Percentiles rank a stretch among this genome's conserved stretches.
These are phyloP conservation scores for Coffea canephora DNA, from an alignment of 257 asterid species.

Conservation along the genomic window DNA sequence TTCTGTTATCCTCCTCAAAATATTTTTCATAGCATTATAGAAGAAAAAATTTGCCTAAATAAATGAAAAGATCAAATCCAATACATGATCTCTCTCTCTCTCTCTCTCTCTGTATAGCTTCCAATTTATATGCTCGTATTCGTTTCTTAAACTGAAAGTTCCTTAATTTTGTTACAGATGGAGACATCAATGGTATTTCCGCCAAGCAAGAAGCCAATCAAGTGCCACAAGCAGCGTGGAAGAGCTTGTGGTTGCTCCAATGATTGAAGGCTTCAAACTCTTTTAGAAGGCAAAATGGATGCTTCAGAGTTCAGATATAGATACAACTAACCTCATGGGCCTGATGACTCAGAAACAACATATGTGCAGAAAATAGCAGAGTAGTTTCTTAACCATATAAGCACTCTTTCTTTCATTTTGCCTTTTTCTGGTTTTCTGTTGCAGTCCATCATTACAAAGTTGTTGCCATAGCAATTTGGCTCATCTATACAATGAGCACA, in stretches of 20 bases:
- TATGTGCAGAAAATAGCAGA: neutral
- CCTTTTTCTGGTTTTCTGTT: neutral
- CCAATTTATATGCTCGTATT: neutral
- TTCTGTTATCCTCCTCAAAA: neutral
- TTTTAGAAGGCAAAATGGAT: neutral
- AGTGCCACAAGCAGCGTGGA: neutral
- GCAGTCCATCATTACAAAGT: neutral
- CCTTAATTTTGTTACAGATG: neutral
- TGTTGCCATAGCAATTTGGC: neutral
- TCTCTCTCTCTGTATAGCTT: neutral
- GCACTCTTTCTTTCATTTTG: too few species aligned
- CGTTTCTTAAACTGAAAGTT: neutral
- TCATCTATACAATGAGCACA: too few species aligned
- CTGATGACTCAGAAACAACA: neutral
- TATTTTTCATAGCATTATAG: neutral
- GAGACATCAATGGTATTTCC: slow-evolving; percentile 4
- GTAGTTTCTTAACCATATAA: neutral
- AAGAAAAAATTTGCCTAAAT: too few species aligned
- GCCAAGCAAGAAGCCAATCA: slow-evolving; percentile 1
- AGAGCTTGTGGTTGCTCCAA: slow-evolving; percentile 10
- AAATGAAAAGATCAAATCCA: neutral
- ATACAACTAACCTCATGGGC: neutral
- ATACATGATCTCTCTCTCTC: neutral
- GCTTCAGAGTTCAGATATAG: neutral
- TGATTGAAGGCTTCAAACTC: neutral